These are phyloP conservation scores for Gymnopilus junonius DNA, from an alignment of 768 basidiomycete species.

Conservation along the genomic window DNA sequence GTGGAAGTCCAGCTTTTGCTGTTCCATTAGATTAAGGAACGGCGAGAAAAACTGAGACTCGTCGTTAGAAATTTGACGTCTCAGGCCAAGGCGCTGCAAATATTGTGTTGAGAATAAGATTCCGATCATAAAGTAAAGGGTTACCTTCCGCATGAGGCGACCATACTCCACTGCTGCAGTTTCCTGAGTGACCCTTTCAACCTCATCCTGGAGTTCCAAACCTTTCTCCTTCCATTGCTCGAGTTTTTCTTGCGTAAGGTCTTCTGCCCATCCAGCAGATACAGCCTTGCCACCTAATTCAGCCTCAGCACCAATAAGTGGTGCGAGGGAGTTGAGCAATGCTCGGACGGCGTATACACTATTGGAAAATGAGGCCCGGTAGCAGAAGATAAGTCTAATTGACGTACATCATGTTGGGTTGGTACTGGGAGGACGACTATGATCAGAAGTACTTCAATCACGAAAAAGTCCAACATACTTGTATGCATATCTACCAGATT, in stretches of 20 bases:
- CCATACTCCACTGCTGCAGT: slow-evolving; percentile 69
- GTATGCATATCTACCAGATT: slow-evolving; percentile 79
- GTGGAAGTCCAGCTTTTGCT: slow-evolving; percentile 85
- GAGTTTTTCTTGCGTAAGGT: slow-evolving; percentile 53
- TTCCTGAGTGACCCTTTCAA: slow-evolving; percentile 64
- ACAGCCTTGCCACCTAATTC: slow-evolving; percentile 56
- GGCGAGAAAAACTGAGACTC: slow-evolving; percentile 63
- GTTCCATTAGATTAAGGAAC: slow-evolving; percentile 75
- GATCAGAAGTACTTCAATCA: background rate
- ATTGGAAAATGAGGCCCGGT: background rate
- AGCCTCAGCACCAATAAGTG: slow-evolving; percentile 84
- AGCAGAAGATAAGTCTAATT: background rate
- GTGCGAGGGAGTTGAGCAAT: slow-evolving; percentile 77
- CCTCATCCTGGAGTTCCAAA: slow-evolving; percentile 56
- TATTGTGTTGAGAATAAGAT: background rate
- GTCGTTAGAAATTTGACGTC: slow-evolving; percentile 58
- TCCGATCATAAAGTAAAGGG: background rate
- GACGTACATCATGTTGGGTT: slow-evolving; percentile 80
- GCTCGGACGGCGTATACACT: slow-evolving; percentile 82
- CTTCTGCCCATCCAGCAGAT: slow-evolving; percentile 65
- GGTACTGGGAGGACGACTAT: slow-evolving; percentile 45
- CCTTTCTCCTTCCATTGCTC: slow-evolving; percentile 66
- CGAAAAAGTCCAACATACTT: slow-evolving; percentile 31
- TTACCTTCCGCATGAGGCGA: slow-evolving; percentile 69
- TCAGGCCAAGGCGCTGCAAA: slow-evolving; percentile 76